Conservation (phyloP, 805 yeast species). For the Ogataea ramenticola region DNA sequence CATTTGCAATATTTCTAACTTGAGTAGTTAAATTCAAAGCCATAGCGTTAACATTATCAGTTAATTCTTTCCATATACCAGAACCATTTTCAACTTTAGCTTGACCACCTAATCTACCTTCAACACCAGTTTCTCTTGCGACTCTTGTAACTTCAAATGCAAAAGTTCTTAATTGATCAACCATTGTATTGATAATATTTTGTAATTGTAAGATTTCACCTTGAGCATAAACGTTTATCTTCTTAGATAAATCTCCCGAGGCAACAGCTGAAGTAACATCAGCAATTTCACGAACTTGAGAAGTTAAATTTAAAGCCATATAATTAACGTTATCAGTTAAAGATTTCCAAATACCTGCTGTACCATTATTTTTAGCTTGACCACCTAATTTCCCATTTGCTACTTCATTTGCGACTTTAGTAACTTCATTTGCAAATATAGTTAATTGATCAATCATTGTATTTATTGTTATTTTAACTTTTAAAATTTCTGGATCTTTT, state of each 20-base stretch:
- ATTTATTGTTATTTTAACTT: slow-evolving; percentile 75
- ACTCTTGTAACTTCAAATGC: slow-evolving; percentile 84
- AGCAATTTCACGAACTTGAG: slow-evolving; percentile 83
- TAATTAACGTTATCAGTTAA: slow-evolving; percentile 79
- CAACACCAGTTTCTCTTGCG: slow-evolving; percentile 85
- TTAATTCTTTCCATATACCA: slow-evolving; percentile 82
- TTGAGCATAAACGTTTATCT: slow-evolving; percentile 85
- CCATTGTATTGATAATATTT: slow-evolving; percentile 84
- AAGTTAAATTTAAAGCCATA: slow-evolving; percentile 82
- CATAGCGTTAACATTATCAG: slow-evolving; percentile 88
- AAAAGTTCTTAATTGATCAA: slow-evolving; percentile 74
- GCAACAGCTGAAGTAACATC: slow-evolving; percentile 89
- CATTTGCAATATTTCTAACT: slow-evolving; percentile 81
- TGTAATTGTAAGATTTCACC: slow-evolving; percentile 83
- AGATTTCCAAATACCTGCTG: slow-evolving; percentile 83
- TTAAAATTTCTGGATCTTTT: slow-evolving; percentile 70
- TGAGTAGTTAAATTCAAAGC: slow-evolving; percentile 82
- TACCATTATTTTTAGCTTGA: slow-evolving; percentile 77
- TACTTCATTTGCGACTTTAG: slow-evolving; percentile 82
- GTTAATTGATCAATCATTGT: slow-evolving; percentile 86
- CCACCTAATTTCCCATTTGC: slow-evolving; percentile 90
- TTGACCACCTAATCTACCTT: slow-evolving; percentile 84
- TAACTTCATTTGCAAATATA: slow-evolving; percentile 73
- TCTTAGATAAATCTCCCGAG: slow-evolving; percentile 73
- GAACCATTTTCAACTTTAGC: slow-evolving; percentile 73